Percentiles rank a stretch among this genome's conserved stretches.
Evolutionary conservation across 148 eudicot genomes (phyloP).

Genomic region (Camellia japonica): DNA sequence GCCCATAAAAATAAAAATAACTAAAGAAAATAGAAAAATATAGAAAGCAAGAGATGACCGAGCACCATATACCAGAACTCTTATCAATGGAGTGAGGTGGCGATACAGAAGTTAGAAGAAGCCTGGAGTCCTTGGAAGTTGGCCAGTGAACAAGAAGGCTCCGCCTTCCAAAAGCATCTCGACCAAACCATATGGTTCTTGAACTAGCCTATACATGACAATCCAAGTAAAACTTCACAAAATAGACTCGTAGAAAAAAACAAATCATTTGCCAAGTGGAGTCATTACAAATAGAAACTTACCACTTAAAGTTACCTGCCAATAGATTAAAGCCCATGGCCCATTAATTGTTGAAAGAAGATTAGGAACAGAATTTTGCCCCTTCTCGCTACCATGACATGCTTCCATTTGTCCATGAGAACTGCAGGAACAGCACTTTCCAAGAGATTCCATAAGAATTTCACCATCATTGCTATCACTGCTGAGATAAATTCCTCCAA

Average conservation of each 20-base stretch:
- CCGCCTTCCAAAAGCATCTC: slow-evolving; percentile 93
- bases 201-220: slow-evolving; percentile 49
- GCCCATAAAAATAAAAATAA: no score
- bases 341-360: slow-evolving; percentile 88
- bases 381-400: slow-evolving; percentile 33
- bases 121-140: slow-evolving; percentile 52
- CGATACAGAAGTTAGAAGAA: slow-evolving; percentile 82
- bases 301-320: slow-evolving; percentile 95
- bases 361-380: slow-evolving; percentile 47
- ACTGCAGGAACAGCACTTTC: slow-evolving; percentile 49
- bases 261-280: not conserved
- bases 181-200: slow-evolving; percentile 84
- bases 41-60: not conserved
- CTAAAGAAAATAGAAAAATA: not conserved
- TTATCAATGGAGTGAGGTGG: slow-evolving; percentile 38
- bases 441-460: slow-evolving; percentile 65
- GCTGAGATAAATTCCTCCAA: slow-evolving; percentile 64
- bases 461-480: slow-evolving; percentile 73
- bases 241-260: not conserved
- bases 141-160: slow-evolving; percentile 99
- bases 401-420: slow-evolving; percentile 34
- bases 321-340: slow-evolving; percentile 90
- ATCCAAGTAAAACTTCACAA: slow-evolving; percentile 2
- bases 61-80: slow-evolving; percentile 33
- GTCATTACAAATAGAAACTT: slow-evolving; percentile 37